Base-by-base conservation (phyloP, 371 early-diverging fungal genomes). In the Parasitella parasitica region DNA sequence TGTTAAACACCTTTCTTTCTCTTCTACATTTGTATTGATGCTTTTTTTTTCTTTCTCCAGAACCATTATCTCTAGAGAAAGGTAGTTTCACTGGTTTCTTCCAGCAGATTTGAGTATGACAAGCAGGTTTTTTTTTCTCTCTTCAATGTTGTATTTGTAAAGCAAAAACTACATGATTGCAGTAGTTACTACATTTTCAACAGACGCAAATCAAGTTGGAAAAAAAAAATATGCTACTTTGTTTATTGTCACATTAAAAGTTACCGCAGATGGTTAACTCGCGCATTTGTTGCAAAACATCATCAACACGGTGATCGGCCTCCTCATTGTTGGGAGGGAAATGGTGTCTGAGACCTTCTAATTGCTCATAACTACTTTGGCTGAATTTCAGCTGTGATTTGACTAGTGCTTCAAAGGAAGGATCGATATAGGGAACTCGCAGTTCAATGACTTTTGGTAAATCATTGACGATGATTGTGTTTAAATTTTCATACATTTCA, bases 331-430 rank as follows among this genome's bases (percentile, higher is more conserved):
- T 81, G 6, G 79, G 70, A 27, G 87, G 87, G 55, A 87, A 85
- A 43, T 80, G 63, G 51, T 76, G 61, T 53, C 80, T 71, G 34
- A 82, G 53, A 8, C 67, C 67, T 54, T 87, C 86, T 59, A 97
- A 78, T 57, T 86, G 83, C 24, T 88, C 84, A 57, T 87, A 87
- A 34, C 93, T 89, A 27, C 86, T 84, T 66, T 90, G 89, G 43
- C 89, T 89, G 75, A 96, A 96, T 56, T 85, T 81, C 5, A 93
- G 70, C 68, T 98, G 96, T 4, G 90, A 77, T 75, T 94, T 94
- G 59, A 97, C 89, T 3, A 97, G 76, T 1, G 97, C 97, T 74
- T 96, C 96, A 70, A 98, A 95, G 2, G 91, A 89, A 3, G 98
- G 98, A 52, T 97, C 94, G 30, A 97, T 70, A 58, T 93, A 94